A percentile compares a stretch with the other conserved stretches of the same genome.
Evolutionary conservation across 345 rosid genomes (phyloP).

Genomic region (Hibiscus syriacus): DNA sequence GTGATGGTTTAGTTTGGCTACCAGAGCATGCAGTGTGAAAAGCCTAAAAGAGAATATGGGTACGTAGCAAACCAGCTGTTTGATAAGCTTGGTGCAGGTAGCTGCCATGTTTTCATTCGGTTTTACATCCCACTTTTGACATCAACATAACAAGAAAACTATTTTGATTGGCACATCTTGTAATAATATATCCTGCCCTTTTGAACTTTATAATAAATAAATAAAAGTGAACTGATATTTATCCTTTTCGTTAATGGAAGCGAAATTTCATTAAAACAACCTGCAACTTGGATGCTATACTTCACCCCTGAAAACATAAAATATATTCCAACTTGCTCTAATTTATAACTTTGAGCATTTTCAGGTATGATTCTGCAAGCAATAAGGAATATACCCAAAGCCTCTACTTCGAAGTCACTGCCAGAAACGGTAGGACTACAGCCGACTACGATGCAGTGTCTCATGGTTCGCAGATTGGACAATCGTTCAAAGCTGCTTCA

Average conservation of each 20-base stretch:
- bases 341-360: too few relatives aligned
- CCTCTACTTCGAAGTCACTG: constrained; percentile 24
- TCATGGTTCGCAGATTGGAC: constrained; percentile 29
- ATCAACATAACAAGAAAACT: constrained; percentile 3
- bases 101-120: constrained; percentile 21
- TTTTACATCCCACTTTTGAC: constrained; percentile 5
- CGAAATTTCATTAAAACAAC: not conserved
- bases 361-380: too few relatives aligned
- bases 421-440: constrained; percentile 17
- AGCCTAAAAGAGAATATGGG: too few relatives aligned
- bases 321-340: too few relatives aligned
- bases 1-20: too few relatives aligned
- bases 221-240: not conserved
- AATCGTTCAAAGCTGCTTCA: constrained; percentile 27
- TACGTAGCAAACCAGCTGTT: too few relatives aligned
- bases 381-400: too few relatives aligned
- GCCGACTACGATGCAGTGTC: constrained; percentile 23
- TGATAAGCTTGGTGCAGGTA: not conserved
- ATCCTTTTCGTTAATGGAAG: not conserved
- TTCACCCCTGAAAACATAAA: too few relatives aligned
- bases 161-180: not conserved
- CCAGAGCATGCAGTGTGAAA: too few relatives aligned
- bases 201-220: too few relatives aligned
- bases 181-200: not conserved
- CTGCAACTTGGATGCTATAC: not conserved